Percentiles rank a stretch among this genome's conserved stretches.
These are phyloP conservation scores for Hysterium pulicare DNA, from an alignment of 2,329 filamentous ascomycete species.

Conservation along the genomic window DNA sequence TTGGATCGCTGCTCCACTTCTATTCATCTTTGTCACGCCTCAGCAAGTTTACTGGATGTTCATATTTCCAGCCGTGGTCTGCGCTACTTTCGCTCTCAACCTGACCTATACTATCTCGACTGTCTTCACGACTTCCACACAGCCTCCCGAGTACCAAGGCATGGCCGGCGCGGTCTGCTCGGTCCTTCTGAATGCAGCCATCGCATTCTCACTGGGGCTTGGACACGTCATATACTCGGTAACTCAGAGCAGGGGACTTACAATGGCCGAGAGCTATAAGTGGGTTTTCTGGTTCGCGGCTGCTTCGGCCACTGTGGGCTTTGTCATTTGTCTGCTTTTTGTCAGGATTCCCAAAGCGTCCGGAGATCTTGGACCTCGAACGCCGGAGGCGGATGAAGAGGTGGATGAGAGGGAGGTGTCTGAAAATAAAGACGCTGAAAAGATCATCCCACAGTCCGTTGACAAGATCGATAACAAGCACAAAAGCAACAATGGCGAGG, in stretches of 20 bases:
- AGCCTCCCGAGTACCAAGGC: constrained; percentile 1
- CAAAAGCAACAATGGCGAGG: no score
- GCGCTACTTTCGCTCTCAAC: constrained; percentile 36
- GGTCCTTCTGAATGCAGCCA: not conserved
- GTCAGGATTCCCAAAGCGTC: constrained; percentile 2
- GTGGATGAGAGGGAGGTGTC: not conserved
- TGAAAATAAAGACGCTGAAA: not conserved
- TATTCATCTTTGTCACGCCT: constrained; percentile 34
- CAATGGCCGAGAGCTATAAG: not conserved
- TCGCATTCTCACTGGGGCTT: constrained; percentile 2
- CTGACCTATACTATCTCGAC: constrained; percentile 38
- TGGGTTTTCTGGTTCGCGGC: constrained; percentile 3
- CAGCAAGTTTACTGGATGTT: constrained; percentile 36
- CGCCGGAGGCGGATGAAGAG: not conserved
- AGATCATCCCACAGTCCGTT: no score
- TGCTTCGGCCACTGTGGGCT: not conserved
- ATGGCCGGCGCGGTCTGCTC: constrained; percentile 3
- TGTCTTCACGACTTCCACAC: constrained; percentile 30
- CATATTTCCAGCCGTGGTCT: constrained; percentile 44
- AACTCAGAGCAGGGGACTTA: not conserved
- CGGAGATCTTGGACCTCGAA: not conserved
- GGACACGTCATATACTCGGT: constrained; percentile 1
- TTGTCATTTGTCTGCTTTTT: not conserved
- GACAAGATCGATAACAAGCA: no score
- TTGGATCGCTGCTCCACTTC: constrained; percentile 27